phyloP scores from a whole-genome alignment of 345 rosid species.

The Tarenaya hassleriana region DNA sequence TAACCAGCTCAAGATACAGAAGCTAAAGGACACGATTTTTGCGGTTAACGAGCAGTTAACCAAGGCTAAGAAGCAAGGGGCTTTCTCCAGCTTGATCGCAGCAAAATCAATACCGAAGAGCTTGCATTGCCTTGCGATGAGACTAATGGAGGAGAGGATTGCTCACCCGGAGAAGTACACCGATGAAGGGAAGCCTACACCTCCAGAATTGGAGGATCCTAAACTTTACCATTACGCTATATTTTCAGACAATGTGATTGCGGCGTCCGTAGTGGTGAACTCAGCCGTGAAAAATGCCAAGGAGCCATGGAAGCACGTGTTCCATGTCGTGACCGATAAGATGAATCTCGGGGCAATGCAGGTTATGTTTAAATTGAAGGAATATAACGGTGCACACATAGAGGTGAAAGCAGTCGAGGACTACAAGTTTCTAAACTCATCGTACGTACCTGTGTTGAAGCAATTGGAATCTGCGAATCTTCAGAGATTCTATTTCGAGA shows the following conservation, averaged over 20 bases:
- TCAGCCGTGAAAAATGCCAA: constrained; percentile 90
- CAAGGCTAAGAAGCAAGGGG: constrained; percentile 93
- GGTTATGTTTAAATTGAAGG: constrained; percentile 91
- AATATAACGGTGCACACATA: constrained; percentile 82
- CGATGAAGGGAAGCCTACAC: constrained; percentile 63
- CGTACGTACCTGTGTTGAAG: constrained; percentile 84
- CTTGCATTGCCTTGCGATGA: constrained; percentile 89
- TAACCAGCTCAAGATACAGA: constrained; percentile 93
- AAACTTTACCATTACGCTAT: constrained; percentile 85
- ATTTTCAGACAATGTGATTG: constrained; percentile 86
- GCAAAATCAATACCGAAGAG: constrained; percentile 95
- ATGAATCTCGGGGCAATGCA: constrained; percentile 99
- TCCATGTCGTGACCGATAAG: constrained; percentile 96
- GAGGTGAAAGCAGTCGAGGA: constrained; percentile 99
- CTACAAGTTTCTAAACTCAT: constrained; percentile 81
- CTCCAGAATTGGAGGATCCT: constrained; percentile 71
- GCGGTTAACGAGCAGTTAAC: constrained; percentile 83
- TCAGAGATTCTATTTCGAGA: constrained; percentile 93
- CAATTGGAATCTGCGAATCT: constrained; percentile 84
- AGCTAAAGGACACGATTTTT: constrained; percentile 83
- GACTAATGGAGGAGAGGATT: constrained; percentile 93
- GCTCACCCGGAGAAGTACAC: constrained; percentile 74
- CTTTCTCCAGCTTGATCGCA: constrained; percentile 87
- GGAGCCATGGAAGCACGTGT: constrained; percentile 92
- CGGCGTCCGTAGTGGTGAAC: constrained; percentile 94